Percentiles rank a stretch among this genome's conserved stretches.
Evolutionary conservation across 1,284 basidiomycete genomes (phyloP).

Genomic region (Fomitiporia mediterranea): DNA sequence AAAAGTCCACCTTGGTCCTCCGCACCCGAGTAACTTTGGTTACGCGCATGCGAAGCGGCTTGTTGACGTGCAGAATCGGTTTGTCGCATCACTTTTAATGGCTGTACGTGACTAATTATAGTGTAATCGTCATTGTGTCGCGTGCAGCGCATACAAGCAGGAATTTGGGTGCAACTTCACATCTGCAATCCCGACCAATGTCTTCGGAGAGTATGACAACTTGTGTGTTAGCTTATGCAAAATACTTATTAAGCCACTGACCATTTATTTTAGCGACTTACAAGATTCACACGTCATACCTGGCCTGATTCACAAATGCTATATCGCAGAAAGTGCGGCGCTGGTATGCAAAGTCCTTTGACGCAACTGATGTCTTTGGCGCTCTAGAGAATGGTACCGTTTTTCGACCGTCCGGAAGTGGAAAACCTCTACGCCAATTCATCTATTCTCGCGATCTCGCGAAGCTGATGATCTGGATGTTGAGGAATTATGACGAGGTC

Average conservation of each 20-base stretch:
- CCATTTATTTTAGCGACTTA: constrained; percentile 55
- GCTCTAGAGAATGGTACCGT: constrained; percentile 73
- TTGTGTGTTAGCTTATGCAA: constrained; percentile 42
- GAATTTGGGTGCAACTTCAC: constrained; percentile 89
- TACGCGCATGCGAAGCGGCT: constrained; percentile 92
- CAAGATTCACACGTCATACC: constrained; percentile 89
- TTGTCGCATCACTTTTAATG: constrained; percentile 25
- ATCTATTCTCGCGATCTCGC: constrained; percentile 92
- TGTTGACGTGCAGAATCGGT: constrained; percentile 92
- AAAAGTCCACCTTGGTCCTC: constrained; percentile 84
- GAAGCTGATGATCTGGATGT: constrained; percentile 88
- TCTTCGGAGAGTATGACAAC: constrained; percentile 84
- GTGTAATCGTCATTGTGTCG: too few relatives aligned
- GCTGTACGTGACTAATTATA: background rate
- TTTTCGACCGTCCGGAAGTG: constrained; percentile 80
- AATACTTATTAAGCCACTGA: constrained; percentile 3
- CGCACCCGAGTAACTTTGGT: constrained; percentile 87
- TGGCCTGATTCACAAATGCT: constrained; percentile 84
- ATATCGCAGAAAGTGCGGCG: constrained; percentile 73
- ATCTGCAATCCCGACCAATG: constrained; percentile 88
- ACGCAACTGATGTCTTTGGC: constrained; percentile 3
- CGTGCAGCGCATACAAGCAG: constrained; percentile 78
- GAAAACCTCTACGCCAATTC: constrained; percentile 87
- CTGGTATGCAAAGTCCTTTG: background rate
- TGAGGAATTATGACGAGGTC: constrained; percentile 83